Evolutionary conservation across 140 eudicot genomes (phyloP).

Genomic region (Bidens hawaiensis): DNA sequence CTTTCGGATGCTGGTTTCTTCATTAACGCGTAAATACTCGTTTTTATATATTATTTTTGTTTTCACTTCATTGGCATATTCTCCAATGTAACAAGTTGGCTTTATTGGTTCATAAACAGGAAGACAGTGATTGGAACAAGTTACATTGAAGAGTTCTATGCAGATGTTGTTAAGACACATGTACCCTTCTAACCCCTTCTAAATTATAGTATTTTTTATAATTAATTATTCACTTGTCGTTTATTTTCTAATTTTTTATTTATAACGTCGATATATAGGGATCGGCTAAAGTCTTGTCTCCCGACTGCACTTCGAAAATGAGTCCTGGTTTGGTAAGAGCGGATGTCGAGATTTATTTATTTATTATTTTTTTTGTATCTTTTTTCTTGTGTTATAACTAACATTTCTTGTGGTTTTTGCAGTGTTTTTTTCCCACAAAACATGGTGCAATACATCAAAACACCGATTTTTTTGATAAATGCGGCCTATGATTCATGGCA

Average conservation of each 20-base stretch:
- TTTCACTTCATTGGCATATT: background rate
- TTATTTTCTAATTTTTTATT: background rate
- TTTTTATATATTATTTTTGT: background rate
- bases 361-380: background rate
- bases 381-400: background rate
- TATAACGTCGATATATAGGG: slow-evolving; percentile 45
- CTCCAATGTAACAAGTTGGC: background rate
- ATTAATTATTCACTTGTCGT: background rate
- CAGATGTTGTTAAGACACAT: slow-evolving; percentile 66
- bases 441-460: slow-evolving; percentile 44
- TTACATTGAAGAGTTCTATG: slow-evolving; percentile 59
- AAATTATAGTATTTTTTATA: background rate
- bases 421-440: slow-evolving; percentile 98
- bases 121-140: slow-evolving; percentile 56
- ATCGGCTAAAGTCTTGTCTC: slow-evolving; percentile 68
- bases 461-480: slow-evolving; percentile 70
- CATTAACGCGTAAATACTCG: slow-evolving; percentile 56
- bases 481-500: slow-evolving; percentile 99
- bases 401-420: slow-evolving; percentile 20
- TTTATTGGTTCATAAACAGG: slow-evolving; percentile 32
- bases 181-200: slow-evolving; percentile 16
- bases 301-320: slow-evolving; percentile 50
- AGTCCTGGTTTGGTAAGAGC: slow-evolving; percentile 68
- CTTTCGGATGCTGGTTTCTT: slow-evolving; percentile 90
- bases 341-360: background rate